Evolutionary conservation across 2,329 filamentous ascomycete species (phyloP), one percentile per base, ranked within the genome.

Genomic region (Curvularia eragrostidis): DNA sequence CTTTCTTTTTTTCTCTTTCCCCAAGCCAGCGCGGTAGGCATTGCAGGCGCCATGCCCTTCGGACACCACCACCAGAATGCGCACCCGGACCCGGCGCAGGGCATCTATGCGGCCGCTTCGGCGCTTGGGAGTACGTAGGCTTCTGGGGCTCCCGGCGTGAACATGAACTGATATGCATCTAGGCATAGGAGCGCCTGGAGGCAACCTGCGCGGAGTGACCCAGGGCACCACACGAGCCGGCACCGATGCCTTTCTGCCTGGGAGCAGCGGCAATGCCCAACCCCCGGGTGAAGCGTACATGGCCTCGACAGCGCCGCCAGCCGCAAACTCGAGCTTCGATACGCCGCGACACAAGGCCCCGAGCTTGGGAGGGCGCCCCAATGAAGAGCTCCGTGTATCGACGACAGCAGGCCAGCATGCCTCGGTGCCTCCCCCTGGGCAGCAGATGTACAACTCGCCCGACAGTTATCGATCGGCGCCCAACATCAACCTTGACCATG

Each of bases 401-500:
- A 67, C 78, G 8, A 36, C 85, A 63, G 44, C 21, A 24, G 43
- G 48, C 18, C 57, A 60, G 24, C 56, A 58, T 46, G 47, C 34
- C 41, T 24, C 51, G 12, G 79, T 83, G 44, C 79, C 80, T 26
- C 66, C 78, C 32, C 75, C 79, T 15, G 72, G 77, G 47, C 66
- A 66, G 50, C 71, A 59, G 50, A 78, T 83, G 64, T 83, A 83
- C 74, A 78, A 81, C 63, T 75, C 81, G 54, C 76, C 82, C 43
- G 78, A 82, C 63, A 80, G 83, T 53, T 83, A 83, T 67, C 78
- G 74, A 51, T 78, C 69, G 24, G 69, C 80, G 59, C 84, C 85
- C 50, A 81, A 84, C 48, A 85, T 88, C 71, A 87, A 81, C 67
- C 78, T 88, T 48, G 86, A 88, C 64, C 83, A 87, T 65, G 80